These are phyloP conservation scores for Babjeviella inositovora DNA, from an alignment of 805 yeast species.

Conservation along the genomic window DNA sequence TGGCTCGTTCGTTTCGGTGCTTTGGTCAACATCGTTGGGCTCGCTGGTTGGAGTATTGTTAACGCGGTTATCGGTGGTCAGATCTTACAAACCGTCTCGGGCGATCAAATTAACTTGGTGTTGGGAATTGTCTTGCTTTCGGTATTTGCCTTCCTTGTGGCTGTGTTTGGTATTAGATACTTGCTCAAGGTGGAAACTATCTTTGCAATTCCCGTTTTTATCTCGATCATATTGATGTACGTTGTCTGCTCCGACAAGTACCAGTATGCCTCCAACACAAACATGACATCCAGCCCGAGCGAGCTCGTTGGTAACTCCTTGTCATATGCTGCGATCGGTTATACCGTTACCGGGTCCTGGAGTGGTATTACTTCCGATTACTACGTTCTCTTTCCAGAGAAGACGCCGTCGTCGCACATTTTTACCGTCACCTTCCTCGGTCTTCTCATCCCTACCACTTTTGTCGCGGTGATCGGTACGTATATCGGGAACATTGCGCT, in stretches of 20 bases:
- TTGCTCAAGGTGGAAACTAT: slow-evolving; percentile 52
- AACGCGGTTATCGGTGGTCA: slow-evolving; percentile 84
- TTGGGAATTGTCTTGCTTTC: slow-evolving; percentile 66
- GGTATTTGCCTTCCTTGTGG: slow-evolving; percentile 42
- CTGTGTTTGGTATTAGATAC: slow-evolving; percentile 67
- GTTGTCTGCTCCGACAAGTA: slow-evolving; percentile 37
- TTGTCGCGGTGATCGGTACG: slow-evolving; percentile 63
- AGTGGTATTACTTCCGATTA: slow-evolving; percentile 79
- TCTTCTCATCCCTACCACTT: slow-evolving; percentile 52
- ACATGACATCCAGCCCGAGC: too few species aligned
- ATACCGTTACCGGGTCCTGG: slow-evolving; percentile 80
- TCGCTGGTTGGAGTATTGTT: slow-evolving; percentile 90
- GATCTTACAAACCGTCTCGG: slow-evolving; percentile 48
- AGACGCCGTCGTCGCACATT: slow-evolving; percentile 35
- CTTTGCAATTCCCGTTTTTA: slow-evolving; percentile 52
- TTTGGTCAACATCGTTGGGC: slow-evolving; percentile 56
- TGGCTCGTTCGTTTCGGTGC: slow-evolving; percentile 69
- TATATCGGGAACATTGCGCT: slow-evolving; percentile 55
- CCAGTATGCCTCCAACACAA: slow-evolving; percentile 11
- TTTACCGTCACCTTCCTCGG: slow-evolving; percentile 51
- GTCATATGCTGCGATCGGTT: slow-evolving; percentile 55
- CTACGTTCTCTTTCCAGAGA: slow-evolving; percentile 67
- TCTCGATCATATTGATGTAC: slow-evolving; percentile 54
- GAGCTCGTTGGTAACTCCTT: slow-evolving; percentile 46
- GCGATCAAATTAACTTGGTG: slow-evolving; percentile 50